These are phyloP conservation scores for Arabidopsis suecica DNA, from an alignment of 345 rosid species.

Conservation along the genomic window DNA sequence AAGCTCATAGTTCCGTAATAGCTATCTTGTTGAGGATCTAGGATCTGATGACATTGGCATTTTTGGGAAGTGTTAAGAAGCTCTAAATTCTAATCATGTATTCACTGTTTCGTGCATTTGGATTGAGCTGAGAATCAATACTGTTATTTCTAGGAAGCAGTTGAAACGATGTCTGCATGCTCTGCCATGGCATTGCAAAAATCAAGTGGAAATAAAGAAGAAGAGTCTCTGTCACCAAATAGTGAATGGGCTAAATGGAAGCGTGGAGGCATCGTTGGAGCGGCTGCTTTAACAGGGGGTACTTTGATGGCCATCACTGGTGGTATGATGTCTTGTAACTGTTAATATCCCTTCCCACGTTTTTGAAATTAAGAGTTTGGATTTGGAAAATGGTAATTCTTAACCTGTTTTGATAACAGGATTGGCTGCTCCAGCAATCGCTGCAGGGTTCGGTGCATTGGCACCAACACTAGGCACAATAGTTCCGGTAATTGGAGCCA, in stretches of 20 bases:
- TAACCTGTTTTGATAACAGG: constrained; percentile 52
- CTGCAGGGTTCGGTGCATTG: constrained; percentile 90
- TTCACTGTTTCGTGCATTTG: constrained; percentile 3
- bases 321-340: constrained; percentile 52
- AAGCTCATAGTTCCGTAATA: neutral
- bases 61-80: neutral
- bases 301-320: constrained; percentile 95
- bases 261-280: constrained; percentile 97
- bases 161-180: constrained; percentile 86
- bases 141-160: constrained; percentile 39
- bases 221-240: constrained; percentile 53
- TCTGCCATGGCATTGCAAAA: constrained; percentile 88
- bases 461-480: constrained; percentile 93
- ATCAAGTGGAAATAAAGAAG: constrained; percentile 64
- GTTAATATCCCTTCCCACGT: constrained; percentile 5
- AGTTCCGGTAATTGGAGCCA: constrained; percentile 92
- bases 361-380: neutral
- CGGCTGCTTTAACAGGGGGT: constrained; percentile 97
- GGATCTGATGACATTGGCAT: neutral
- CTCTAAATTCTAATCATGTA: neutral
- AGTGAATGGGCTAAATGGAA: constrained; percentile 79
- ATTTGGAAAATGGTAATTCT: neutral
- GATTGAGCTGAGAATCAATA: neutral
- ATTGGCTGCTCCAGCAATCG: constrained; percentile 98
- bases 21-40: neutral